Conservation (phyloP, 768 basidiomycete species). For the Terana coerulea region DNA sequence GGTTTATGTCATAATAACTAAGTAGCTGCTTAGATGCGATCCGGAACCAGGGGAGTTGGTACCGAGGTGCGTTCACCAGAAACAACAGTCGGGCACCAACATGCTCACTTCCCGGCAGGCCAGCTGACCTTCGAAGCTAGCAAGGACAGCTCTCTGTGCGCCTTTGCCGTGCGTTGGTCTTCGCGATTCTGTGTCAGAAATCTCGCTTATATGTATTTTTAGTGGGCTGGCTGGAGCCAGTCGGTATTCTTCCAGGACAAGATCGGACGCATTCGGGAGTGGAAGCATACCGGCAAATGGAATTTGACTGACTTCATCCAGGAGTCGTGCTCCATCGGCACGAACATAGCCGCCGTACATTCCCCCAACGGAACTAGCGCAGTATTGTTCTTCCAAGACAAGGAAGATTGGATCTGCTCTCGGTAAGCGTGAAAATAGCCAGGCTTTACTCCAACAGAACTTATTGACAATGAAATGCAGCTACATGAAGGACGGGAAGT, state of each 20-base stretch:
- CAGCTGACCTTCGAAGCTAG: neutral
- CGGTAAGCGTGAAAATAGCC: neutral
- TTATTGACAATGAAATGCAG: too few relatives aligned
- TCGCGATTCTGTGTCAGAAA: neutral
- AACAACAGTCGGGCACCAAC: neutral
- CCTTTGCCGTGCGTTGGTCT: neutral
- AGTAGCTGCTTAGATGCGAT: neutral
- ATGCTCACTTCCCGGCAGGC: neutral
- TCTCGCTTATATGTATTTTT: neutral
- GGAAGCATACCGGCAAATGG: neutral
- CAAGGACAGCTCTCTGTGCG: neutral
- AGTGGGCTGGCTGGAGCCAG: neutral
- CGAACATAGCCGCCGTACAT: slow-evolving; percentile 3
- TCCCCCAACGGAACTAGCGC: neutral
- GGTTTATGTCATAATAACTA: neutral
- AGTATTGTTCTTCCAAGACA: slow-evolving; percentile 2
- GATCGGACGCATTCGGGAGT: neutral
- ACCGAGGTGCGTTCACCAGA: neutral
- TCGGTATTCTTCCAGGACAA: slow-evolving; percentile 3
- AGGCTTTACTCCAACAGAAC: neutral
- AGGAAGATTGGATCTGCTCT: neutral
- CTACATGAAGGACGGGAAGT: neutral
- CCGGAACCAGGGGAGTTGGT: neutral
- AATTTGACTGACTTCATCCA: neutral
- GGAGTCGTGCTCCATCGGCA: neutral